Evolutionary conservation across 2,329 filamentous ascomycete species (phyloP).

Genomic region (Tolypocladium ophioglossoides): DNA sequence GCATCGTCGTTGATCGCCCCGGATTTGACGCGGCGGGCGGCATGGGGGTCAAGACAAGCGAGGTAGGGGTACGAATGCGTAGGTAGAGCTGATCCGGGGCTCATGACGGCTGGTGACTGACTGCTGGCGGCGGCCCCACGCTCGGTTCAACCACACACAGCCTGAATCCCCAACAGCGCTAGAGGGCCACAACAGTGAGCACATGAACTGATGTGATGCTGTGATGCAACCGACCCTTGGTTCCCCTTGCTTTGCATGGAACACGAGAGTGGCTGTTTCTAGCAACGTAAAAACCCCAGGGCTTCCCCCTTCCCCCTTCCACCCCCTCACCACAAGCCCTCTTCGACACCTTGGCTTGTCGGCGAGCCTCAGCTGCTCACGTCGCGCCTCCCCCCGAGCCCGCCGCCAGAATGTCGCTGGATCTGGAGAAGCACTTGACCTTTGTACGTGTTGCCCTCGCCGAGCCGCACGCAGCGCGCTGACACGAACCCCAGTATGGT

Average conservation of each 20-base stretch:
- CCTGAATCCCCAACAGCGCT: not conserved
- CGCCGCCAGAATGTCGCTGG: constrained; percentile 47
- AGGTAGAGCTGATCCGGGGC: too few species aligned
- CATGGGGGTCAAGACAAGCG: not conserved
- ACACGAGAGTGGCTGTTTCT: not conserved
- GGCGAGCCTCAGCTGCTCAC: not conserved
- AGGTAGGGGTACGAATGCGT: not conserved
- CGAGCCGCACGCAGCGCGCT: not conserved
- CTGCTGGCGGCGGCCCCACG: not conserved
- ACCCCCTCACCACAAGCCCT: not conserved
- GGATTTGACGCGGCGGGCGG: not conserved
- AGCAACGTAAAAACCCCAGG: not conserved
- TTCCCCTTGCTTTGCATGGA: not conserved
- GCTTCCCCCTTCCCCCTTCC: not conserved
- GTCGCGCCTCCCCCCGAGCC: not conserved
- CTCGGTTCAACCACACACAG: not conserved
- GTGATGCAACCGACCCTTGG: not conserved
- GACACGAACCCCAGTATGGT: constrained; percentile 52
- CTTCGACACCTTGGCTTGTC: not conserved
- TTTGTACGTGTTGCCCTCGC: constrained; percentile 42
- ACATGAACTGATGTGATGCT: not conserved
- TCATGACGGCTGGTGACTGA: not conserved
- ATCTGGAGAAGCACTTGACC: constrained; percentile 71
- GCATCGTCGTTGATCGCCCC: not conserved
- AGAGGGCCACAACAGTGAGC: not conserved